These are phyloP conservation scores for Acanthamoeba culbertsoni DNA, from an alignment of 208 protist genomes.

Conservation along the genomic window DNA sequence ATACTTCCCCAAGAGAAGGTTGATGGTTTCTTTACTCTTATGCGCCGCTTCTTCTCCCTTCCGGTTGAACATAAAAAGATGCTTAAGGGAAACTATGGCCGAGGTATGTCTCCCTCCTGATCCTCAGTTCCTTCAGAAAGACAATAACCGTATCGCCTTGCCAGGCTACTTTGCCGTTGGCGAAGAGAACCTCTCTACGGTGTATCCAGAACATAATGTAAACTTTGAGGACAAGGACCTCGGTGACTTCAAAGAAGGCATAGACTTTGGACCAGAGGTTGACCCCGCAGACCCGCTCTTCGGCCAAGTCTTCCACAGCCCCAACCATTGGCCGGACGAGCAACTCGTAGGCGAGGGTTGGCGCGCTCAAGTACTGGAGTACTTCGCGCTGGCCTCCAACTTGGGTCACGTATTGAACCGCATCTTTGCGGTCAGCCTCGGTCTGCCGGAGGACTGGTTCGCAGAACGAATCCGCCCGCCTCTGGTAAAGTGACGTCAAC, in stretches of 20 bases:
- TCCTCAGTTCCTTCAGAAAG: background rate
- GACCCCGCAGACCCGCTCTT: background rate
- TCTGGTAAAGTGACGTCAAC: background rate
- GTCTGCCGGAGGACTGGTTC: conserved; percentile 14
- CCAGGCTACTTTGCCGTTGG: background rate
- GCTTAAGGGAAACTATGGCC: background rate
- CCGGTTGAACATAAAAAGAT: background rate
- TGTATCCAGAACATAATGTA: background rate
- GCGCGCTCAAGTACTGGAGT: background rate
- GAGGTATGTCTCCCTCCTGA: background rate
- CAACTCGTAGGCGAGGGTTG: background rate
- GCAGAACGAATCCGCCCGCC: background rate
- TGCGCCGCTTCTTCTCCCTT: background rate
- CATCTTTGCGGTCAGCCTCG: background rate
- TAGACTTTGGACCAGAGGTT: background rate
- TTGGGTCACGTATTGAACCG: background rate
- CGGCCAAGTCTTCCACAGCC: background rate
- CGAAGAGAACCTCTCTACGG: conserved; percentile 13
- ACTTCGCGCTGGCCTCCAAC: background rate
- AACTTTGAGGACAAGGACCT: background rate
- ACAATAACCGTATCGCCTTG: background rate
- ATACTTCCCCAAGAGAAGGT: background rate
- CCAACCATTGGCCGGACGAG: conserved; percentile 24
- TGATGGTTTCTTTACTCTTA: background rate
- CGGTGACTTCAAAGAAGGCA: conserved; percentile 12